A percentile compares a stretch with the other conserved stretches of the same genome.
These are phyloP conservation scores for Nasturtium officinale DNA, from an alignment of 345 rosid species.

Conservation along the genomic window DNA sequence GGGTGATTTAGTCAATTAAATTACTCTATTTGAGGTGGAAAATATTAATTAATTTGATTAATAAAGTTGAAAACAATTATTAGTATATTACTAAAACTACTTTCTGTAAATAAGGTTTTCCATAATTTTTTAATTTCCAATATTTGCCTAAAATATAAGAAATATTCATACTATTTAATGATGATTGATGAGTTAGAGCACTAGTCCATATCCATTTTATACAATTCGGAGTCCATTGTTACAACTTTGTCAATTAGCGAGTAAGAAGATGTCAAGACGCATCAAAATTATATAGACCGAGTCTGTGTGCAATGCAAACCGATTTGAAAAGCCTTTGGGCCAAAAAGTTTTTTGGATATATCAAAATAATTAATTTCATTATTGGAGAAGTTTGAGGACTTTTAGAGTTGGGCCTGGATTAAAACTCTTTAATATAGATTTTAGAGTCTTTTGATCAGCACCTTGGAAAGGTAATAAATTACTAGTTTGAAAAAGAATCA, in stretches of 20 bases:
- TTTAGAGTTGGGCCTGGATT: background rate
- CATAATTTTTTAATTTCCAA: background rate
- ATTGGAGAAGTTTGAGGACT: background rate
- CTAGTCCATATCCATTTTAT: background rate
- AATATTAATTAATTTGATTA: background rate
- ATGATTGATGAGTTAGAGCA: background rate
- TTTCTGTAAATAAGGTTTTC: too few relatives aligned
- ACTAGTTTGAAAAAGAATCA: background rate
- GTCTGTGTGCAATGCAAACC: background rate
- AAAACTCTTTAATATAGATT: background rate
- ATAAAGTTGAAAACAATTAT: background rate
- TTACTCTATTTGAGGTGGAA: background rate
- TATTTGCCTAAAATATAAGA: background rate
- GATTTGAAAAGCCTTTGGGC: background rate
- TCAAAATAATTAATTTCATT: background rate
- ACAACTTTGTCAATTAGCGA: background rate
- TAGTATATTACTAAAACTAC: background rate
- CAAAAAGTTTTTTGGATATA: background rate
- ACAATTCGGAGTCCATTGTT: background rate
- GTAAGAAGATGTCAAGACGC: background rate
- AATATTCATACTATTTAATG: background rate
- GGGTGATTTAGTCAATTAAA: background rate
- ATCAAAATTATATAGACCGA: background rate
- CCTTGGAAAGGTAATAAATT: background rate
- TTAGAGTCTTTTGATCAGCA: background rate